These are phyloP conservation scores for Pleurotus pulmonarius DNA, from an alignment of 768 basidiomycete genomes.

Conservation along the genomic window DNA sequence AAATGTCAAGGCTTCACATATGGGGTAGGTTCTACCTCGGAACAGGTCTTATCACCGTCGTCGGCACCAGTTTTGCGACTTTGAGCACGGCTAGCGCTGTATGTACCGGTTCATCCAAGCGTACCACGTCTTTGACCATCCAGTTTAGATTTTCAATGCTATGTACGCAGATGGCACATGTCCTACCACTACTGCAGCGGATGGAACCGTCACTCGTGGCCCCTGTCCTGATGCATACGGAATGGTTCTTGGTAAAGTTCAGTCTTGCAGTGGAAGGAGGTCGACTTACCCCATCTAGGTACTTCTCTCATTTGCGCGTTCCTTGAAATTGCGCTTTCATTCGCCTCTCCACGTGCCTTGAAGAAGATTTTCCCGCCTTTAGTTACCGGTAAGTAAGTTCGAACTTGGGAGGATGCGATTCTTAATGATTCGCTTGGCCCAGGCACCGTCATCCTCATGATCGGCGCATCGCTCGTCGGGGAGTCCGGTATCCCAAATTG, in stretches of 20 bases:
- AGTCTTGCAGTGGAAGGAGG: neutral
- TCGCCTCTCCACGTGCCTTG: slow-evolving; percentile 61
- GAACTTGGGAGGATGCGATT: neutral
- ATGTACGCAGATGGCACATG: slow-evolving; percentile 83
- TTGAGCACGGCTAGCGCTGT: slow-evolving; percentile 71
- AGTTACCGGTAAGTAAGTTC: slow-evolving; percentile 53
- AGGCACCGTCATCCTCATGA: slow-evolving; percentile 79
- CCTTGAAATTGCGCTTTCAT: slow-evolving; percentile 76
- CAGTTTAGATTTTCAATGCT: slow-evolving; percentile 58
- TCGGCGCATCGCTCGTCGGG: slow-evolving; percentile 76
- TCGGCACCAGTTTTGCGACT: slow-evolving; percentile 79
- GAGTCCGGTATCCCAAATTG: slow-evolving; percentile 73
- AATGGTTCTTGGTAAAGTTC: slow-evolving; percentile 57
- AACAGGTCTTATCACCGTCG: slow-evolving; percentile 78
- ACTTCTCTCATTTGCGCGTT: slow-evolving; percentile 77
- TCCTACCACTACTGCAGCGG: slow-evolving; percentile 47
- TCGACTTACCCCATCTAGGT: slow-evolving; percentile 32
- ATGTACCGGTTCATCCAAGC: slow-evolving; percentile 14
- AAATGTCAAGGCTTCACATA: slow-evolving; percentile 69
- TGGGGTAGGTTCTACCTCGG: slow-evolving; percentile 66
- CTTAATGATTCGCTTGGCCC: neutral
- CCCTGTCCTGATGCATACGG: slow-evolving; percentile 82
- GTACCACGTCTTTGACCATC: neutral
- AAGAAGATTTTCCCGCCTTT: slow-evolving; percentile 75
- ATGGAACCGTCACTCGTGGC: slow-evolving; percentile 56